Evolutionary conservation across 2,329 filamentous ascomycete genomes (phyloP).

Genomic region (Fonsecaea erecta): DNA sequence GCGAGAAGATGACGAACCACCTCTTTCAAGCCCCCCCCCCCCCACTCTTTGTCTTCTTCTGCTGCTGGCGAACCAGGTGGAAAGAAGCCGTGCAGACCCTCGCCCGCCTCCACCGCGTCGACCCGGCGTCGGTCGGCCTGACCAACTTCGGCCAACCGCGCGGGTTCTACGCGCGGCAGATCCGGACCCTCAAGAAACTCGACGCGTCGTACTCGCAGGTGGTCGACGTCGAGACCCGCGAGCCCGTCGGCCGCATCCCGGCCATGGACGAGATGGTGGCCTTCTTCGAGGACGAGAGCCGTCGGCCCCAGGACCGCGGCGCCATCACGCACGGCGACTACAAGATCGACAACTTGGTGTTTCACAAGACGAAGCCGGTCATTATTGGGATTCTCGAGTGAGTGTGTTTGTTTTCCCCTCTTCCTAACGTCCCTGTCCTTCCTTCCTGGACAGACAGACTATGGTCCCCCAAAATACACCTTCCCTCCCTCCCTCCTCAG

Average conservation of each 20-base stretch:
- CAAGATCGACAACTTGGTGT: conserved; percentile 91
- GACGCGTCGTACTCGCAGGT: conserved; percentile 76
- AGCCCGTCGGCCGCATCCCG: conserved; percentile 79
- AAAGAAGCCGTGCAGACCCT: conserved; percentile 80
- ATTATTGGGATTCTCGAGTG: conserved; percentile 88
- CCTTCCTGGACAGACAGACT: no score
- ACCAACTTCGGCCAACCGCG: conserved; percentile 71
- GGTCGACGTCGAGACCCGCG: conserved; percentile 74
- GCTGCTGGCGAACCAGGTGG: conserved; percentile 69
- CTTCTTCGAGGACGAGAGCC: conserved; percentile 72
- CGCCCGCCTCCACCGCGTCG: conserved; percentile 80
- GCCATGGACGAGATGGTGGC: conserved; percentile 77
- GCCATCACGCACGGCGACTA: conserved; percentile 93
- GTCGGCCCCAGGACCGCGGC: conserved; percentile 75
- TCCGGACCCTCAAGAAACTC: conserved; percentile 80
- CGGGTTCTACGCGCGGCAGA: conserved; percentile 87
- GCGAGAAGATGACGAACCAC: no score
- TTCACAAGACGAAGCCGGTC: conserved; percentile 82
- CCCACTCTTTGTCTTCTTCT: no score
- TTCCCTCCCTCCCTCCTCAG: no score
- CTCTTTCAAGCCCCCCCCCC: no score
- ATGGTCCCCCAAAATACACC: no score
- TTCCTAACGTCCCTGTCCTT: no score
- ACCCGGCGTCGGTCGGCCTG: conserved; percentile 69
- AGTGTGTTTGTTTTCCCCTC: not conserved